Evolutionary conservation across 2,329 filamentous ascomycete genomes (phyloP), one percentile per base, ranked within the genome.

Genomic region (Fusarium odoratissimum): DNA sequence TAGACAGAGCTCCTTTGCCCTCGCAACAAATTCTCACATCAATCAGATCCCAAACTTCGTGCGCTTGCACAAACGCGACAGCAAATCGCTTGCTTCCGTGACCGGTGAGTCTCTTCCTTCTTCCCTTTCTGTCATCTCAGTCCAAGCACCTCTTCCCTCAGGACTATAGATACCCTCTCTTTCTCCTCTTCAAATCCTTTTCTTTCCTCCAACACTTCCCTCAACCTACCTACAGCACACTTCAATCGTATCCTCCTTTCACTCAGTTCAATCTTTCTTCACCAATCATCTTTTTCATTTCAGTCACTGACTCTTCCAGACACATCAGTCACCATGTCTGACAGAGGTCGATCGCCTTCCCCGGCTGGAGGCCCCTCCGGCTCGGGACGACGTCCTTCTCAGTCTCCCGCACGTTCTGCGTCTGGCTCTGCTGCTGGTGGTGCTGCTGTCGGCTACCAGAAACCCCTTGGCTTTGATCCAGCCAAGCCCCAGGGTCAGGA

Each of bases 401-500:
- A 75, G 46, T 77, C 75, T 13, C 75, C 73, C n/a, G 52, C 48
- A 12, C 72, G 57, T 38, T 75, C 75, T 16, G 51, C 67, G 8
- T 42, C 75, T 10, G 70, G 71, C 8, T 70, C 79, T 25, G 49
- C 63, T 14, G 51, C 69, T 14, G 46, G 73, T 23, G 65, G 67
- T 31, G 65, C 74, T 23, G 23, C 71, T 48, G 42, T 52, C 42
- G 61, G 61, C n/a, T 81, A 79, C 76, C 42, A 69, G 2, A 60
- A 77, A 7, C 68, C 74, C 25, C 71, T 85, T 31, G 86, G 86
- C 0, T 84, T 77, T 31, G 86, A 88, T 67, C 86, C 86, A 5
- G 85, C 83, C 11, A 76, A 81, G 12, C 77, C 81, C 19, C 68
- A 82, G 41, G 67, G 77, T 1, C 62, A 69, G 17, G 66, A 75